phyloP scores from a whole-genome alignment of 768 basidiomycete genomes.

The Mycena latifolia region DNA sequence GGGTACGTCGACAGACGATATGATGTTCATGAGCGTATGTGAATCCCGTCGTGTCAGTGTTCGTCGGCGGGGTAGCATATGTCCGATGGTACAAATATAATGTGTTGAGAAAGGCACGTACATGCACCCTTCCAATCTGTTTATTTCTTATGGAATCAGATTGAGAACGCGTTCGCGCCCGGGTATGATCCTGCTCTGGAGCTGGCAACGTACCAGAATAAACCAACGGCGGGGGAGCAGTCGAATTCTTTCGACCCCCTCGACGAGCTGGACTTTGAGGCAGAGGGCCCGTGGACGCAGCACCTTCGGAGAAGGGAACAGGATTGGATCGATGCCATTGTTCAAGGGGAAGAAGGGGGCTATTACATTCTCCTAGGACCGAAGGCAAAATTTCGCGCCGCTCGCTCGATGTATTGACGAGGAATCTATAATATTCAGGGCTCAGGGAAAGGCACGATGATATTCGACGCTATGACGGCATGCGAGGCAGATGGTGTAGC shows the following conservation, averaged over 20 bases:
- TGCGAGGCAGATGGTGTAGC: slow-evolving; percentile 79
- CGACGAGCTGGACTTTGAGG: slow-evolving; percentile 47
- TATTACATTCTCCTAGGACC: slow-evolving; percentile 85
- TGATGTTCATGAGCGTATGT: neutral
- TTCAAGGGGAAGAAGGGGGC: slow-evolving; percentile 81
- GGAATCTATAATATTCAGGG: slow-evolving; percentile 58
- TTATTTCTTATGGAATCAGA: slow-evolving; percentile 54
- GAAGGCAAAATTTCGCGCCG: slow-evolving; percentile 62
- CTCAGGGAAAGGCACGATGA: slow-evolving; percentile 82
- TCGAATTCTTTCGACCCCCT: slow-evolving; percentile 44
- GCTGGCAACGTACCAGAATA: slow-evolving; percentile 65
- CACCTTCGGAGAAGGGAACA: slow-evolving; percentile 83
- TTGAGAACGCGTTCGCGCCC: slow-evolving; percentile 80
- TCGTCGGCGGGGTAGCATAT: slow-evolving; percentile 80
- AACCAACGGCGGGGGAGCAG: slow-evolving; percentile 44
- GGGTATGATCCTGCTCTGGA: slow-evolving; percentile 90
- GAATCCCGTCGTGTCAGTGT: slow-evolving; percentile 55
- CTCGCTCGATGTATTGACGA: slow-evolving; percentile 4
- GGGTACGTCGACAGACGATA: slow-evolving; percentile 50
- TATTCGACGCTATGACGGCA: slow-evolving; percentile 83
- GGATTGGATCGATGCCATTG: slow-evolving; percentile 79
- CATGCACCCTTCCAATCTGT: neutral
- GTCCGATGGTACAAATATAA: slow-evolving; percentile 86
- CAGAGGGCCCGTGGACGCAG: slow-evolving; percentile 62
- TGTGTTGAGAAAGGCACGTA: slow-evolving; percentile 81